Percentiles rank a stretch among this genome's conserved stretches.
phyloP scores from a whole-genome alignment of 345 rosid genomes.

The Cardamine occulta region DNA sequence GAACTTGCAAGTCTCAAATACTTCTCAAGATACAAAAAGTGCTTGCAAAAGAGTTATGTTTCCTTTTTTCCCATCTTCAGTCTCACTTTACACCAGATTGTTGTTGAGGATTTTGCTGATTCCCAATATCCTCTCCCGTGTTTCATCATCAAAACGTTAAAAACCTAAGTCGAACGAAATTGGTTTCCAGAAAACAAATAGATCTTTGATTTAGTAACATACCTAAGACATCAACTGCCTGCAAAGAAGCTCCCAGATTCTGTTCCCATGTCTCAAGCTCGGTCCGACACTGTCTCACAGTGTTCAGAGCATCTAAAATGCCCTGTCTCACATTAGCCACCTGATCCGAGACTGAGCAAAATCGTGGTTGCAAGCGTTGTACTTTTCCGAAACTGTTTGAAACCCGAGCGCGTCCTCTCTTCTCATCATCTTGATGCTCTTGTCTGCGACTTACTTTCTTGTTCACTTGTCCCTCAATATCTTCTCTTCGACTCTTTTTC shows the following conservation, averaged over 20 bases:
- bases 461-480: background rate
- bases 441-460: background rate
- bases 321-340: constrained; percentile 27
- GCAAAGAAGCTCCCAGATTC: constrained; percentile 29
- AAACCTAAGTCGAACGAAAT: background rate
- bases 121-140: constrained; percentile 36
- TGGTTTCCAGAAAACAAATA: background rate
- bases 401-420: constrained; percentile 9
- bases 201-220: constrained; percentile 5
- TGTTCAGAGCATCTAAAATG: constrained; percentile 23
- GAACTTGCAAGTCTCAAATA: constrained; percentile 19
- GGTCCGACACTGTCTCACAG: constrained; percentile 8
- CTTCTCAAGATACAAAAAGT: background rate
- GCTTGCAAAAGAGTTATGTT: background rate
- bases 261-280: constrained; percentile 36
- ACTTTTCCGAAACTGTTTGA: background rate
- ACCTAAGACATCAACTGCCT: constrained; percentile 31
- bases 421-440: constrained; percentile 1
- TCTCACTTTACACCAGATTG: constrained; percentile 6
- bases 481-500: constrained; percentile 12
- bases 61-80: background rate
- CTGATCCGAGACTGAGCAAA: constrained; percentile 35
- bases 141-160: constrained; percentile 13
- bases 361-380: background rate
- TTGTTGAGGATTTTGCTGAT: constrained; percentile 37